Evolutionary conservation across 2,329 filamentous ascomycete species (phyloP), one percentile per base, ranked within the genome.

Genomic region (Epichloe coenophiala): DNA sequence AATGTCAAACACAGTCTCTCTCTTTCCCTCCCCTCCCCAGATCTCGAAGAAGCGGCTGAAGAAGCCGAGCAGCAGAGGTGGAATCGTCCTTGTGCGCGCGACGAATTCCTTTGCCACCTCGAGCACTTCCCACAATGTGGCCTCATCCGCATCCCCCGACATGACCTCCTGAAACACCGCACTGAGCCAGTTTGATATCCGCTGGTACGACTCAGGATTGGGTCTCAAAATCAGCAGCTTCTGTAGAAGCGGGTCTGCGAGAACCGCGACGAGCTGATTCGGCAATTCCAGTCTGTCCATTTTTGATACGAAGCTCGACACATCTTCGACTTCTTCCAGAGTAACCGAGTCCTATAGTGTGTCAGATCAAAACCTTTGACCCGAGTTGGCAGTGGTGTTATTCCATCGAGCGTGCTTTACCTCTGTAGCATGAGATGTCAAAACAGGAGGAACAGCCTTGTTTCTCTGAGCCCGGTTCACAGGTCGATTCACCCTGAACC

Each of bases 201-300:
- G 71, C 47, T 69, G 68, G 27, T 71, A 66, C 12, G 71, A 72
- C 46, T 73, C 70, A 15, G 70, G 66, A 37, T 77, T 74, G 2
- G 82, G 77, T 47, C 78, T 75, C 33, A 86, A 68, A n/a, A 86
- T 68, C 36, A 88, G 68, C 23, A 91, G 71, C 61, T 91, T 93
- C 62, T 91, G 87, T 1, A 91, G 75, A 33, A 94, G 70, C 3
- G 84, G 84, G 60, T 94, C 86, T 2, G 77, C 78, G 13, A 94
- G 70, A 4, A 86, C 80, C 5, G 88, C 86, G 40, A 89, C 80
- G 2, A 94, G 72, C 65, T 95, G 88, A 55, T 86, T 89, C 0
- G 88, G 88, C 40, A 89, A 69, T 63, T 93, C 86, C 27, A 95
- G 81, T 56, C 76, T 85, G 57, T 94, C 87, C 8, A 95, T 66